Conservation (phyloP, 1,284 basidiomycete species). For the Marasmius tenuissimus region DNA sequence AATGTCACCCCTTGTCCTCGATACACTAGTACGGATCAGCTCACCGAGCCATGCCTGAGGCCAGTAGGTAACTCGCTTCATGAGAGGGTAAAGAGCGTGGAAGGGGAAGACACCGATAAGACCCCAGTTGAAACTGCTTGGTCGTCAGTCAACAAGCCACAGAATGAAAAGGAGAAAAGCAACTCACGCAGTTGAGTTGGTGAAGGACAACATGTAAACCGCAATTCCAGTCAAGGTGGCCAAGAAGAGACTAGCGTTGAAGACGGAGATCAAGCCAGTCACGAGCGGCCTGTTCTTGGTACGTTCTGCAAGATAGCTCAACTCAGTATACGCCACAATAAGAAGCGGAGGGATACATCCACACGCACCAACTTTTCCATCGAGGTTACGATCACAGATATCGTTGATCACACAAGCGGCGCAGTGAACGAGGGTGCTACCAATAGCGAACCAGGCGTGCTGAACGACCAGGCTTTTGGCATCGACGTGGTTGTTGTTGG, state of each 20-base stretch:
- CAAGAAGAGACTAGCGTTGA: conserved; percentile 8
- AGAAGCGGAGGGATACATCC: not conserved
- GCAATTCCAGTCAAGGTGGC: not conserved
- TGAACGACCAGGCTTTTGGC: conserved; percentile 14
- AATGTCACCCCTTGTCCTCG: too few relatives aligned
- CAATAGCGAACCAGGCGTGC: conserved; percentile 19
- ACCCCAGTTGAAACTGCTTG: too few relatives aligned
- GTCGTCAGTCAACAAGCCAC: too few relatives aligned
- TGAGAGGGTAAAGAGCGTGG: too few relatives aligned
- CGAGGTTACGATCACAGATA: conserved; percentile 39
- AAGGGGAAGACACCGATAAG: too few relatives aligned
- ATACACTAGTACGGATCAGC: too few relatives aligned
- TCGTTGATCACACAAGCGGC: conserved; percentile 36
- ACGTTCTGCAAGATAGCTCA: conserved; percentile 32
- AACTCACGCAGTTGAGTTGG: not conserved
- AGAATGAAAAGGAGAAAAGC: not conserved
- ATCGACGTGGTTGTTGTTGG: not conserved
- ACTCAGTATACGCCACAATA: not conserved
- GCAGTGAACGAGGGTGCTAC: conserved; percentile 27
- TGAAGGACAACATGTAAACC: not conserved
- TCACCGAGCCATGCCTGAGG: too few relatives aligned
- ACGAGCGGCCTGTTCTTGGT: conserved; percentile 51
- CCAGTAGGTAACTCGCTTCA: too few relatives aligned
- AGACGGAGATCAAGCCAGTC: conserved; percentile 27
- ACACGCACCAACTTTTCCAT: conserved; percentile 32